A percentile compares a stretch with the other conserved stretches of the same genome.
phyloP scores from a whole-genome alignment of 148 eudicot genomes.

The Mesembryanthemum crystallinum region DNA sequence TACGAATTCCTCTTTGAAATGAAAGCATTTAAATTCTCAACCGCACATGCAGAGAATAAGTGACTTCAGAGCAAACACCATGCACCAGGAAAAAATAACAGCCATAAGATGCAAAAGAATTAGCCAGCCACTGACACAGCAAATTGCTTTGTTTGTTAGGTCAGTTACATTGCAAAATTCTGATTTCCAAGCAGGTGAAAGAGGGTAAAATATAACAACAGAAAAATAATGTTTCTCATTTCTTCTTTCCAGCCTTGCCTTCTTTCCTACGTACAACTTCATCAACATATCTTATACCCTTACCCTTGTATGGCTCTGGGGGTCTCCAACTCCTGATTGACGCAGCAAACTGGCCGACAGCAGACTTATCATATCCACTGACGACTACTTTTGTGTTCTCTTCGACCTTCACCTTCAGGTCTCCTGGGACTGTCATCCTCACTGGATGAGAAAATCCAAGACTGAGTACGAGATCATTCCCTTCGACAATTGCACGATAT shows the following conservation, averaged over 20 bases:
- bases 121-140: slow-evolving; percentile 8
- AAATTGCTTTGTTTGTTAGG: neutral
- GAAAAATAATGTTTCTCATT: slow-evolving; percentile 30
- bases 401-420: slow-evolving; percentile 74
- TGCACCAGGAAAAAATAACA: neutral
- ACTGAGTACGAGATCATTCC: slow-evolving; percentile 62
- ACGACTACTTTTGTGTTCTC: slow-evolving; percentile 70
- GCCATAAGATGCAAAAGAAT: neutral
- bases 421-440: slow-evolving; percentile 63
- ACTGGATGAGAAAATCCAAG: slow-evolving; percentile 95
- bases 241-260: slow-evolving; percentile 98
- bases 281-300: slow-evolving; percentile 84
- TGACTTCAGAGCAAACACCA: too few species aligned
- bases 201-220: slow-evolving; percentile 4
- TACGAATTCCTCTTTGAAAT: too few species aligned
- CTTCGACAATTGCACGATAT: slow-evolving; percentile 85
- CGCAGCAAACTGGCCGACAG: slow-evolving; percentile 87
- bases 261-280: slow-evolving; percentile 83
- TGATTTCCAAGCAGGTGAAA: slow-evolving; percentile 1
- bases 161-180: slow-evolving; percentile 13
- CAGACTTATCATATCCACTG: slow-evolving; percentile 76
- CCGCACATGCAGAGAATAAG: too few species aligned
- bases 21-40: too few species aligned
- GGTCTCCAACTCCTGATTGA: slow-evolving; percentile 89
- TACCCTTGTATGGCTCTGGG: slow-evolving; percentile 97